Evolutionary conservation across 2,329 filamentous ascomycete species (phyloP), one percentile per base, ranked within the genome.

Genomic region (Aureobasidium sp.): DNA sequence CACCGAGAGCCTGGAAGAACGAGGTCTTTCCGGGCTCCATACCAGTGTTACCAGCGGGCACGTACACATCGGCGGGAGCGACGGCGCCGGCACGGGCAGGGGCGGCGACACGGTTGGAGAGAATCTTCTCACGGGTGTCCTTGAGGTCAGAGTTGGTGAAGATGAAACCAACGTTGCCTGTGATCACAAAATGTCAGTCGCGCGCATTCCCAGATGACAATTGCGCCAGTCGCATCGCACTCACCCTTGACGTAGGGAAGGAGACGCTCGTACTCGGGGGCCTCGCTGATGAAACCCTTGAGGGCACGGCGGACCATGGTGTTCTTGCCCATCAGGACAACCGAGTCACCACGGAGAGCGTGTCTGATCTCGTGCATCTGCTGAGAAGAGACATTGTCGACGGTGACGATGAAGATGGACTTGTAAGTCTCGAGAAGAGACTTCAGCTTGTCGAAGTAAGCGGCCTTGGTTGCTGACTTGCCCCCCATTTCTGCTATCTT

Each of bases 21-120:
- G 93, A 97, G 71, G 93, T 98, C 88, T 98, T 98, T 77, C 94
- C 94, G 73, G 93, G 94, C 78, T 98, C 93, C 93, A 98, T 98
- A 79, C 93, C 93, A 70, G 93, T 98, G 87, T 98, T 98, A 77
- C 93, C 93, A 66, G 90, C 93, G 64, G 93, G 93, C 64, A 98
- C 74, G 80, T 78, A 98, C 73, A 98, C 93, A 75, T 98, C 94
- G 70, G 72, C 76, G 64, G 94, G 93, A 64, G 93, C 94, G 66
- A 98, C 69, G 70, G 94, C 93, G 85, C 94, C 94, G 69, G 93
- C 91, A 88, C 93, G 90, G 66, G 93, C 93, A 62, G 93, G 93
- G 62, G 93, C 93, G 65, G 91, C 91, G 71, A 98, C 90, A 80
- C 90, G 90, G 87, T 98, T 98, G 76, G 83, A 73, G 59, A 98